Evolutionary conservation across 148 eudicot species (phyloP).

Genomic region (Arctostaphylos glauca): DNA sequence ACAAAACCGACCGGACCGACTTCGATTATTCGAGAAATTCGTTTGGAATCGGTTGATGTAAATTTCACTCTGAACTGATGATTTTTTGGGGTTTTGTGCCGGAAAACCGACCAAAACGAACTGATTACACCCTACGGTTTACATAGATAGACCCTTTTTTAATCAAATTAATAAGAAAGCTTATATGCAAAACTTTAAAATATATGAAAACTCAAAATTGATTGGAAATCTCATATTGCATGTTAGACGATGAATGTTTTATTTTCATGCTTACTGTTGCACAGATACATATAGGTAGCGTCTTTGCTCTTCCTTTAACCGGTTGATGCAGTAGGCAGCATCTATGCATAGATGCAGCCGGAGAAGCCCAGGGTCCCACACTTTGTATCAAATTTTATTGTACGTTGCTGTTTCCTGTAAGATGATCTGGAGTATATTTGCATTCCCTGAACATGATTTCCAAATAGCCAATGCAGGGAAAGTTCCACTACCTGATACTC

Average conservation of each 20-base stretch:
- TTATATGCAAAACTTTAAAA: not conserved
- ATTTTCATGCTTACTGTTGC: not conserved
- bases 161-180: not conserved
- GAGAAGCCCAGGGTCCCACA: not conserved
- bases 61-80: too few species aligned
- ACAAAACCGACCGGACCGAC: too few species aligned
- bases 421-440: not conserved
- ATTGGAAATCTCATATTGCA: not conserved
- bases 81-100: too few species aligned
- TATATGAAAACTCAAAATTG: not conserved
- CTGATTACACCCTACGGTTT: not conserved
- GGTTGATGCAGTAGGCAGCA: not conserved
- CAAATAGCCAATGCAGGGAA: constrained; percentile 40
- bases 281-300: not conserved
- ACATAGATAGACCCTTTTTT: not conserved
- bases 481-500: constrained; percentile 29
- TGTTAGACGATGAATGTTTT: not conserved
- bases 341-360: not conserved
- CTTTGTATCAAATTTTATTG: not conserved
- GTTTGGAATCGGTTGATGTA: too few species aligned
- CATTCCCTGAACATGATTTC: not conserved
- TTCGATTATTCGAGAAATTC: too few species aligned
- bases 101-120: too few species aligned
- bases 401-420: not conserved
- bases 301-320: not conserved